Base-by-base conservation (phyloP, 1,284 basidiomycete species). In the Apiotrichum gracile region DNA sequence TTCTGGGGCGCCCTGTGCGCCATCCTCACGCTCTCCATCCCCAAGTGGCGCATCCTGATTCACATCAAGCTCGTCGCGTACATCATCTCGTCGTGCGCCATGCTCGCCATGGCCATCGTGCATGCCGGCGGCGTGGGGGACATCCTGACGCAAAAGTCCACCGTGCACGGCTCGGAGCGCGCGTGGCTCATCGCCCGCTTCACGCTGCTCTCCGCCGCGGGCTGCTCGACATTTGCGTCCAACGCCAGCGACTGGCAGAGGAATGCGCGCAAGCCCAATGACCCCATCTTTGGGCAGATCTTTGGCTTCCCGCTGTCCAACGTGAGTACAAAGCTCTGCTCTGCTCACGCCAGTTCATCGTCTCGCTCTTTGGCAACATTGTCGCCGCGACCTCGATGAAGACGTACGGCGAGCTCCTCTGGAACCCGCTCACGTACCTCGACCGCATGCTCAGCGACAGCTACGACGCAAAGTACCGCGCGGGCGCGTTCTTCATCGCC, bases 311-410 rank as follows among this genome's bases (percentile, higher is more conserved):
- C 64, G 9, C 53, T 52, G 26, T 66, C 53, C 50, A 62, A 64
- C 53, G 56, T 87, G 55, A 26, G 63, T 60, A 8, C 6, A 17
- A 38, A 19, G 5, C 21, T 22, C 19, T 44, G 46, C 0, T 34
- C 56, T 12, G 24, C 33, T 16, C 53, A 52, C 44, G 35, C 40
- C 40, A 26, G 57, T 63, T 63, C 26, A 72, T 90, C 55, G 85
- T 87, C 54, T 85, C 83, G 61, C 84, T 91, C 73, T 79, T 90
- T 51, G 88, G 88, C 2, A 85, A 91, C 67, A 83, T 90, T 49
- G 86, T 90, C 59, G 85, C 85, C 47, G 86, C 85, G 1, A 85
- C 85, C 8, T 85, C 84, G 8, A 77, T 83, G 55, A 79, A 82
- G 25, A 83, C 90, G 59, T 88, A 85, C 63, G 85, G 85, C 31